Percentiles rank a stretch among this genome's conserved stretches.
Evolutionary conservation across 495 filamentous ascomycete genomes (phyloP).

Genomic region (Penicillium samsonianum): DNA sequence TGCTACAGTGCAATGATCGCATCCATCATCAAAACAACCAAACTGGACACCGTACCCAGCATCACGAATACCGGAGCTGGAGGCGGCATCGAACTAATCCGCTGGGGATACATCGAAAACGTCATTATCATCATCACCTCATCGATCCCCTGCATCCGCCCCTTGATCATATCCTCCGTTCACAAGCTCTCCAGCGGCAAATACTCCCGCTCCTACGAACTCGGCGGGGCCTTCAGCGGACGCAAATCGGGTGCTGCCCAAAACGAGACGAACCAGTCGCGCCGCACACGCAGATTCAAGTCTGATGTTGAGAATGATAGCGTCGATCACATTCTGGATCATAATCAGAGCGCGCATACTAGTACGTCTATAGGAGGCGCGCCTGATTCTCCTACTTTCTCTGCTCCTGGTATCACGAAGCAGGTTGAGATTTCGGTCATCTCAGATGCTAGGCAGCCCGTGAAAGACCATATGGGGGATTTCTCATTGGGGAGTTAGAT

Average conservation of each 20-base stretch:
- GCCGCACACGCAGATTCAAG: constrained; percentile 14
- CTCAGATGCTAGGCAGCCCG: constrained; percentile 8
- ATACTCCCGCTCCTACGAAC: constrained; percentile 35
- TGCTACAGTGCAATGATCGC: constrained; percentile 38
- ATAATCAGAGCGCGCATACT: constrained; percentile 17
- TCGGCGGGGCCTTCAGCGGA: constrained; percentile 28
- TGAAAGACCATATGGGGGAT: neutral
- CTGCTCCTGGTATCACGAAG: constrained; percentile 32
- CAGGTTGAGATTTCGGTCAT: constrained; percentile 37
- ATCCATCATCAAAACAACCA: constrained; percentile 48
- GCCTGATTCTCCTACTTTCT: constrained; percentile 18
- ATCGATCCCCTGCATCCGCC: constrained; percentile 38
- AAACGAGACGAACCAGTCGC: constrained; percentile 23
- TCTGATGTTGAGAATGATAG: constrained; percentile 32
- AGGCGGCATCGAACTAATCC: constrained; percentile 35
- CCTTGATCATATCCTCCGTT: constrained; percentile 41
- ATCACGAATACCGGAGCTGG: constrained; percentile 33
- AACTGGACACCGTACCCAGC: constrained; percentile 36
- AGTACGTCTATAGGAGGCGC: constrained; percentile 19
- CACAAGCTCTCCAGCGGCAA: constrained; percentile 38
- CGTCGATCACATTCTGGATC: constrained; percentile 34
- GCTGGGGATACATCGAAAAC: constrained; percentile 39
- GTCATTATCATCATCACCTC: constrained; percentile 41
- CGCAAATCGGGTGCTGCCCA: constrained; percentile 12
- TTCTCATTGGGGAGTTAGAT: neutral